phyloP scores from a whole-genome alignment of 2,329 filamentous ascomycete genomes.

The Ascosphaera pollenicola region DNA sequence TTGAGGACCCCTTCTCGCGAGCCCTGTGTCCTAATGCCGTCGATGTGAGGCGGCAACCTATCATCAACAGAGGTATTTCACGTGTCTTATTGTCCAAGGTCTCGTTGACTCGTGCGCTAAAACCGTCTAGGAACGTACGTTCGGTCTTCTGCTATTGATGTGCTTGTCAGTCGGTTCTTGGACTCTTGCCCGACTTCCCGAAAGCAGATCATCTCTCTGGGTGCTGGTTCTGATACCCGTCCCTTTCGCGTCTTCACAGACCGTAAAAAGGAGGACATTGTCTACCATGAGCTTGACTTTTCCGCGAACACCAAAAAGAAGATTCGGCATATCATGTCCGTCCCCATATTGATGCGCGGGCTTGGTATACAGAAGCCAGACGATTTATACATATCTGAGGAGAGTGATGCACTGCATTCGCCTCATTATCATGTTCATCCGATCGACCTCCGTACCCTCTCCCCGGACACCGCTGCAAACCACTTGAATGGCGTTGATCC shows the following conservation, averaged over 20 bases:
- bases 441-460: conserved; percentile 46
- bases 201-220: conserved; percentile 74
- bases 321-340: conserved; percentile 22
- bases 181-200: conserved; percentile 14
- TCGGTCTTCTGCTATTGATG: conserved; percentile 63
- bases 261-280: conserved; percentile 20
- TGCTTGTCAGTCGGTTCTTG: conserved; percentile 52
- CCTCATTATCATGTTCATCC: conserved; percentile 34
- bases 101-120: conserved; percentile 1
- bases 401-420: conserved; percentile 23
- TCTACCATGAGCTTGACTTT: conserved; percentile 92
- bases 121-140: conserved; percentile 61
- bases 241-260: conserved; percentile 48
- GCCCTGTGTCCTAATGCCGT: conserved; percentile 35
- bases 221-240: conserved; percentile 83
- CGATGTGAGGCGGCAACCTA: conserved; percentile 46
- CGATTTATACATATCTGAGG: conserved; percentile 15
- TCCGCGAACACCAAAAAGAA: conserved; percentile 48
- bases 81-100: background rate
- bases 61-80: conserved; percentile 67
- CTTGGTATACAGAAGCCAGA: conserved; percentile 10
- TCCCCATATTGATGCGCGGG: conserved; percentile 11
- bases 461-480: conserved; percentile 9
- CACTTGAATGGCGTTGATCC: conserved; percentile 26
- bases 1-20: conserved; percentile 58